Conservation (phyloP, 2,329 filamentous ascomycete species). For the Ceratocystis albifundus region DNA sequence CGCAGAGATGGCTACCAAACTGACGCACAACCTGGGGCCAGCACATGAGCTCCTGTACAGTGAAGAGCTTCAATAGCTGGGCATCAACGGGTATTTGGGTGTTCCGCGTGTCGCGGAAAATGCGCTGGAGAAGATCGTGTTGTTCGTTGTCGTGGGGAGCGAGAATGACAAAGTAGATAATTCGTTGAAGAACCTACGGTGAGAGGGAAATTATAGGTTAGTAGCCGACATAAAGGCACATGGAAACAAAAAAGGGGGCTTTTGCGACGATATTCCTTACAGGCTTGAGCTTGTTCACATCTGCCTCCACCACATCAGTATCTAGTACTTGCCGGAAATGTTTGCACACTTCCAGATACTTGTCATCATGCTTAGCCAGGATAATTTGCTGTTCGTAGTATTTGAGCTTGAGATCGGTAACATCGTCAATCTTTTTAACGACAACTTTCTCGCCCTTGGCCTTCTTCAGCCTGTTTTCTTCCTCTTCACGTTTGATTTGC, state of each 20-base stretch:
- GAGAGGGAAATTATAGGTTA: conserved; percentile 21
- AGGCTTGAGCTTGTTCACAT: conserved; percentile 71
- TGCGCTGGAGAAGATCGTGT: conserved; percentile 88
- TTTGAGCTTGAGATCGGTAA: conserved; percentile 86
- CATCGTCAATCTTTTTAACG: conserved; percentile 70
- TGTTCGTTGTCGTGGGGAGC: conserved; percentile 98
- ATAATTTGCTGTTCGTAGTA: conserved; percentile 98
- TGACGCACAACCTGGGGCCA: conserved; percentile 88
- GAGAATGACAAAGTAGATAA: conserved; percentile 95
- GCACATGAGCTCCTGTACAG: conserved; percentile 90
- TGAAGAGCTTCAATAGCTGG: conserved; percentile 85
- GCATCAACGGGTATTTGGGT: conserved; percentile 66
- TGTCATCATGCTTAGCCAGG: conserved; percentile 90
- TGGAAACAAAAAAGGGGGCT: background rate
- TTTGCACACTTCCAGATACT: conserved; percentile 96
- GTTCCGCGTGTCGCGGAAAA: conserved; percentile 75
- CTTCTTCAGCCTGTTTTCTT: conserved; percentile 77
- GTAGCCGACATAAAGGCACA: conserved; percentile 6
- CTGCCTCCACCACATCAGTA: conserved; percentile 87
- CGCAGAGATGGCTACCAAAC: conserved; percentile 77
- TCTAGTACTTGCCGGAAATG: conserved; percentile 94
- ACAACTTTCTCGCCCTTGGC: conserved; percentile 68
- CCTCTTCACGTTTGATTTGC: conserved; percentile 80
- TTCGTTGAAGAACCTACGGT: conserved; percentile 69
- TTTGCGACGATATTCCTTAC: conserved; percentile 41